A percentile compares a stretch with the other conserved stretches of the same genome.
Conservation (phyloP, 169 alveolate genomes). For the Cyclospora cayetanensis region DNA sequence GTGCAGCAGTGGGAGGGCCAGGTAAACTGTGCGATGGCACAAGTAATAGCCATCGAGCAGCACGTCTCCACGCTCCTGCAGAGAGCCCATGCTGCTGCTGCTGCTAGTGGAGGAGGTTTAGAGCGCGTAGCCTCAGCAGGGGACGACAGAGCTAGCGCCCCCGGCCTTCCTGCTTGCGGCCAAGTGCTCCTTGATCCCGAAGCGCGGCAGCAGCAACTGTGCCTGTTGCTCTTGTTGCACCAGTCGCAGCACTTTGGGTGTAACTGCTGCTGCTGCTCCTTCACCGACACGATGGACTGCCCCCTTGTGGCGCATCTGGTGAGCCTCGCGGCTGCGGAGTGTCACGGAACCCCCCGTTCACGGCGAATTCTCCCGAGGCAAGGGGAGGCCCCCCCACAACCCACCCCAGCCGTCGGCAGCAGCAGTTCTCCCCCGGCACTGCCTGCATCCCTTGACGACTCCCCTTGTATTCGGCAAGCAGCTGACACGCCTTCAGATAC, state of each 20-base stretch:
- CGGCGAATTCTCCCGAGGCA: no score
- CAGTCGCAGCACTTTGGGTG: background rate
- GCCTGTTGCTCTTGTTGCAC: slow-evolving; percentile 3
- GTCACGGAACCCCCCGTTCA: no score
- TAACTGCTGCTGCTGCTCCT: slow-evolving; percentile 11
- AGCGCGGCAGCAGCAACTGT: slow-evolving; percentile 10
- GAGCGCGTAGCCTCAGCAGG: background rate
- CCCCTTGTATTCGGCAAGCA: no score
- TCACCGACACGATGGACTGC: background rate
- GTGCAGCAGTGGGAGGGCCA: background rate
- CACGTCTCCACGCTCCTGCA: background rate
- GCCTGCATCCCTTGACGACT: no score
- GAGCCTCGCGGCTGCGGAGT: background rate
- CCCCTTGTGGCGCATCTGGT: background rate
- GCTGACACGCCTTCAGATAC: no score
- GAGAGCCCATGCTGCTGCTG: background rate
- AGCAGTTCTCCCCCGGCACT: no score
- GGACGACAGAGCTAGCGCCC: no score
- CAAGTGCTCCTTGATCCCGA: background rate
- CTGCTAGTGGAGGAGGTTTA: background rate
- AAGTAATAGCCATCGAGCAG: background rate
- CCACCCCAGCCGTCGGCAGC: no score
- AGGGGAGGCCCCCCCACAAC: no score
- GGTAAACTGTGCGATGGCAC: background rate
- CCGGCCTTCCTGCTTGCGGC: background rate